Percentiles rank a stretch among this genome's conserved stretches.
Conservation (phyloP, 805 yeast genomes). For the Barnettozyma pratensis region DNA sequence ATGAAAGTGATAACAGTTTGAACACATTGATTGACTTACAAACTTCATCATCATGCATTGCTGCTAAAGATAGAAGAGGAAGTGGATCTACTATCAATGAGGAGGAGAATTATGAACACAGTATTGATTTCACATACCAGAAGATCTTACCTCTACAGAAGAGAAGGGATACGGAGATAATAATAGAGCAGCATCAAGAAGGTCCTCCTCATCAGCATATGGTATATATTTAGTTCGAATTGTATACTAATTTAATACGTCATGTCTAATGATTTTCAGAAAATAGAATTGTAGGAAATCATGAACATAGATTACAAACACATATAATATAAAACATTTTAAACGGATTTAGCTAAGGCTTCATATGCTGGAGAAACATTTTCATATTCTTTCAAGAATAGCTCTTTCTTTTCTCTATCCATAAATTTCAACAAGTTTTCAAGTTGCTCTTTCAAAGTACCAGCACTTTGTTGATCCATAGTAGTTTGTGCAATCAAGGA, state of each 20-base stretch:
- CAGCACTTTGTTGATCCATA: constrained; percentile 73
- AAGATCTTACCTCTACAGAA: constrained; percentile 16
- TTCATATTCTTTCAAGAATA: constrained; percentile 40
- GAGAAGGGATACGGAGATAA: not conserved
- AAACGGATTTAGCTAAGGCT: constrained; percentile 23
- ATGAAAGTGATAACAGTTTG: constrained; percentile 16
- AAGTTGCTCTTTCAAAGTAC: constrained; percentile 47
- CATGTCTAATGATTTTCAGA: too few relatives aligned
- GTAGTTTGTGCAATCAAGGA: constrained; percentile 73
- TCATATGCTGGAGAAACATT: constrained; percentile 48
- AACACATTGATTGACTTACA: constrained; percentile 13
- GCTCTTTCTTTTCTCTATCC: constrained; percentile 34
- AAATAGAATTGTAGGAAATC: too few relatives aligned
- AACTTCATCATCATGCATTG: not conserved
- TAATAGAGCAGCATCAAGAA: not conserved
- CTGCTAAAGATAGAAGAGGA: constrained; percentile 3
- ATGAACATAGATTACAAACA: too few relatives aligned
- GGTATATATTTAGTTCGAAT: not conserved
- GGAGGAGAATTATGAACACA: constrained; percentile 3
- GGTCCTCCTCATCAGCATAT: not conserved
- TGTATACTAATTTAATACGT: not conserved
- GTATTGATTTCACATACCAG: constrained; percentile 19
- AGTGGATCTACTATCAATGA: constrained; percentile 20
- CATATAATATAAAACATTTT: too few relatives aligned
- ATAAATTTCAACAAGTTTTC: constrained; percentile 52